phyloP scores from a whole-genome alignment of 139 green algal species.

The Chlorella ohadii region DNA sequence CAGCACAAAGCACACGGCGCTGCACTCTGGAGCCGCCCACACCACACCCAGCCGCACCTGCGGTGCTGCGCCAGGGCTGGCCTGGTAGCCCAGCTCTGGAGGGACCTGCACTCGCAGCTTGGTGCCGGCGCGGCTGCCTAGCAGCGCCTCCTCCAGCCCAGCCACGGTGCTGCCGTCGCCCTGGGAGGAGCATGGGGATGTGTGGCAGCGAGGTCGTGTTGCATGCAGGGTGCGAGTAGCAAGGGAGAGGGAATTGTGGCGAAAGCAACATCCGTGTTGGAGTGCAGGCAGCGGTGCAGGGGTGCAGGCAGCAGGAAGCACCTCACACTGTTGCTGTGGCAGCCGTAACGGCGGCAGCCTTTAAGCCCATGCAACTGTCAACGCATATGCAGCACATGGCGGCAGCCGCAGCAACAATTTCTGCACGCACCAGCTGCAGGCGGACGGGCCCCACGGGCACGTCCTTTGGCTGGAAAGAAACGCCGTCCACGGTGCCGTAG shows the following conservation, averaged over 20 bases:
- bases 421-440: conserved; percentile 51
- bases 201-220: no score
- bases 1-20: no score
- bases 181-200: background rate
- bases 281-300: no score
- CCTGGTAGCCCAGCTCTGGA: conserved; percentile 65
- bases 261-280: no score
- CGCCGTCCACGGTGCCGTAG: conserved; percentile 80
- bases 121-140: conserved; percentile 64
- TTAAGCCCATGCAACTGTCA: background rate
- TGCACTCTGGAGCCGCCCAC: no score
- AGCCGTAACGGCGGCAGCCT: no score
- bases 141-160: conserved; percentile 56
- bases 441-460: conserved; percentile 70
- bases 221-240: no score
- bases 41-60: background rate
- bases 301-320: no score
- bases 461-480: conserved; percentile 83
- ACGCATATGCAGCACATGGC: no score
- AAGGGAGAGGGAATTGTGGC: no score
- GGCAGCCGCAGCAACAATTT: background rate
- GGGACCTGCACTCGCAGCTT: conserved; percentile 77
- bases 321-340: no score
- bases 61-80: background rate
- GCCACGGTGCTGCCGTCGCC: conserved; percentile 29